These are phyloP conservation scores for Yarrowia osloensis DNA, from an alignment of 805 yeast genomes.

Conservation along the genomic window DNA sequence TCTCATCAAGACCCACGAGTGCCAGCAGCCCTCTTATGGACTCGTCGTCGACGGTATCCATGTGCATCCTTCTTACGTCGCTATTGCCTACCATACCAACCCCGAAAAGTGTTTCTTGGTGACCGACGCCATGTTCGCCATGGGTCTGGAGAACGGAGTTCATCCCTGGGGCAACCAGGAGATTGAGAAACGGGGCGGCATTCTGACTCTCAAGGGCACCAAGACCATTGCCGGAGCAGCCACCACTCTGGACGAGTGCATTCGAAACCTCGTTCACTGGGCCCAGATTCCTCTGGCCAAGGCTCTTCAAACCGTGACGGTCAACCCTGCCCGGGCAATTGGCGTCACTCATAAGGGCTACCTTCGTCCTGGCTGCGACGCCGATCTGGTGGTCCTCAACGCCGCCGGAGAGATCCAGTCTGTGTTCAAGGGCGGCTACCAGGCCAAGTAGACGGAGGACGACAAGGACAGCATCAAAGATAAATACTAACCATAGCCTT, in stretches of 20 bases:
- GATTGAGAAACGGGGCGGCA: constrained; percentile 52
- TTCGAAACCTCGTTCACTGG: constrained; percentile 56
- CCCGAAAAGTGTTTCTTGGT: constrained; percentile 58
- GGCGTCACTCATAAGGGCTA: constrained; percentile 52
- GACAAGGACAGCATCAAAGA: background rate
- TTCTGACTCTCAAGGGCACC: constrained; percentile 54
- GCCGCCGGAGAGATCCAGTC: constrained; percentile 48
- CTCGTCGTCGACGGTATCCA: constrained; percentile 61
- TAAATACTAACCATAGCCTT: constrained; percentile 13
- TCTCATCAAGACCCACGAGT: constrained; percentile 36
- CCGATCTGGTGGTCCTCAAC: constrained; percentile 55
- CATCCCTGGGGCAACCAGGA: constrained; percentile 54
- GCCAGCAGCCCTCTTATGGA: constrained; percentile 51
- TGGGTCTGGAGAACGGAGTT: constrained; percentile 59
- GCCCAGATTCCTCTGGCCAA: constrained; percentile 50
- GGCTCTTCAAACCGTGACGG: constrained; percentile 59
- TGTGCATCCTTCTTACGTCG: constrained; percentile 56
- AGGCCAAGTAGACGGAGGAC: constrained; percentile 32
- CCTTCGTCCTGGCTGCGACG: constrained; percentile 56
- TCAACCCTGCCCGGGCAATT: constrained; percentile 55
- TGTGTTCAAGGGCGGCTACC: constrained; percentile 55
- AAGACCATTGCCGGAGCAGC: constrained; percentile 64
- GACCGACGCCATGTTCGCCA: constrained; percentile 60
- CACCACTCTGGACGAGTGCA: constrained; percentile 54
- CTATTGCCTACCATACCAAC: constrained; percentile 52